A percentile compares a stretch with the other conserved stretches of the same genome.
These are phyloP conservation scores for Spatholobus suberectus DNA, from an alignment of 306 rosid species.

Conservation along the genomic window DNA sequence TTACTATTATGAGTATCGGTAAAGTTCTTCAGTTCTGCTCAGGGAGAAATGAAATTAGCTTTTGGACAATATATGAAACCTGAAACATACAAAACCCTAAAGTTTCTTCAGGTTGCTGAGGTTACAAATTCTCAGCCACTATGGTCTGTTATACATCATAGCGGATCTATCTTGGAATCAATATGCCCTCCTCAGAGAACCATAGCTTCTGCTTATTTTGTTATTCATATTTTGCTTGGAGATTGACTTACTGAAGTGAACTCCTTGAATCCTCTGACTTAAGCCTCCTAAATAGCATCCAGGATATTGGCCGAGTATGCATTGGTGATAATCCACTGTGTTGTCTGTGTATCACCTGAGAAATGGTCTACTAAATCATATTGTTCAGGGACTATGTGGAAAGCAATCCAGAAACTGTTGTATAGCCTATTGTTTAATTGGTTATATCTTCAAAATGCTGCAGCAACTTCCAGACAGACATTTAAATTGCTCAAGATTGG, in stretches of 20 bases:
- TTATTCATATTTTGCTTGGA: constrained; percentile 36
- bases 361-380: constrained; percentile 35
- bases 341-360: constrained; percentile 3
- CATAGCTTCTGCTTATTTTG: background rate
- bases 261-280: constrained; percentile 24
- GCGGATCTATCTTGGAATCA: constrained; percentile 39
- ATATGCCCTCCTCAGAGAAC: background rate
- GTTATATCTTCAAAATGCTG: constrained; percentile 27
- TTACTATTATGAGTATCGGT: constrained; percentile 11
- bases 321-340: background rate
- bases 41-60: constrained; percentile 40
- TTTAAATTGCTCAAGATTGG: constrained; percentile 10
- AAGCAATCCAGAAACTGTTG: background rate
- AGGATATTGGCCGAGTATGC: constrained; percentile 9
- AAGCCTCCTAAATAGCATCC: constrained; percentile 1
- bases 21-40: constrained; percentile 12
- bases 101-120: constrained; percentile 31
- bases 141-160: constrained; percentile 16
- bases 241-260: constrained; percentile 35
- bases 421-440: constrained; percentile 8
- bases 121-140: constrained; percentile 18
- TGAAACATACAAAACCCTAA: constrained; percentile 27
- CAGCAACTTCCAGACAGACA: constrained; percentile 24
- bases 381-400: constrained; percentile 17
- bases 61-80: constrained; percentile 39